Evolutionary conservation across 768 basidiomycete genomes (phyloP), one percentile per base, ranked within the genome.

Genomic region (Russula sp.): DNA sequence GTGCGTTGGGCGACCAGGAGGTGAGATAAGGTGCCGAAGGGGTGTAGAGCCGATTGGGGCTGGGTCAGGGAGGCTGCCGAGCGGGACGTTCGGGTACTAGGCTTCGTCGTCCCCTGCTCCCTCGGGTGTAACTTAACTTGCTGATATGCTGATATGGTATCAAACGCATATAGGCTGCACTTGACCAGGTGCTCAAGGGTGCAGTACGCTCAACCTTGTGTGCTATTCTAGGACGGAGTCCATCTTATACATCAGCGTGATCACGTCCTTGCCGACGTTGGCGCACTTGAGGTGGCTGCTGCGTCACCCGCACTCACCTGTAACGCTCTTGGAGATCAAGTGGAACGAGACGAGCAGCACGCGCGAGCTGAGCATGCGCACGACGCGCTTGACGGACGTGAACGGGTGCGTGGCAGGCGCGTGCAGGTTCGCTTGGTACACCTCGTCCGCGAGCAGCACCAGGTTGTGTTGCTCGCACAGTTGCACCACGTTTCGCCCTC

Each of bases 391-490:
- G 84, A 99, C 98, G 10, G 90, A 93, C 55, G 85, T 84, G 82
- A 99, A 99, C 0, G 89, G 82, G 73, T 89, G 85, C 1, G 78
- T 78, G 2, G 74, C 71, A 45, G 76, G 78, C 50, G 81, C 78
- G 78, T 95, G 94, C 48, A 98, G 82, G 78, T 98, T 98, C 69
- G 77, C 77, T 76, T 99, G 96, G 80, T 99, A 98, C n/a, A 99
- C 96, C 74, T 99, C 96, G 74, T 99, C 96, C 0, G 96, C 96
- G 66, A 98, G 83, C 55, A 99, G 84, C 27, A 96, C 88, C 62
- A 99, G 84, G 8, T 79, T 78, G 75, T 97, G 78, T 68, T 89
- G 80, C 72, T 94, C 89, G 75, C 94, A 96, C n/a, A n/a, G 75
- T 32, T 83, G 75, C n/a, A 97, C 84, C 62, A 99, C 82, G 55